Evolutionary conservation across 345 rosid genomes (phyloP).

Genomic region (Chamaenerion angustifolium): DNA sequence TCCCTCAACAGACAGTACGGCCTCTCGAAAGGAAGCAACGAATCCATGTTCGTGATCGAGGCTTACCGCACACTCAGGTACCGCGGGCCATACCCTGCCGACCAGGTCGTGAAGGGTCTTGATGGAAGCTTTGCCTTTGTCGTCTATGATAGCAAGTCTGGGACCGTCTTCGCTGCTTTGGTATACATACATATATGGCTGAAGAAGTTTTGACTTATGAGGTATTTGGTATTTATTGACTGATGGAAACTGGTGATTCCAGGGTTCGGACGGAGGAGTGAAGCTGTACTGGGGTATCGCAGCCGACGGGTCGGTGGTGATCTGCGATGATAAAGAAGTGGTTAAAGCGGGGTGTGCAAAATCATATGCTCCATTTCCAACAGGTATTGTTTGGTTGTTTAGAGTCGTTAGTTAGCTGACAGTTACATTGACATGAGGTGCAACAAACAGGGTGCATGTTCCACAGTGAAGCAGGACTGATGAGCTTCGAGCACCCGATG

Average conservation of each 20-base stretch:
- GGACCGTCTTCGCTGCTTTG: conserved; percentile 74
- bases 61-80: conserved; percentile 80
- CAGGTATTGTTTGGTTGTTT: conserved; percentile 14
- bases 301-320: conserved; percentile 68
- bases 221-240: no score
- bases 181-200: conserved; percentile 21
- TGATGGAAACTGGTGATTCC: background rate
- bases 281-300: conserved; percentile 78
- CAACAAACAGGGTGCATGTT: conserved; percentile 59
- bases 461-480: conserved; percentile 60
- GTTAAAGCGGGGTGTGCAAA: conserved; percentile 78
- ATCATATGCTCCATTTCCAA: conserved; percentile 90
- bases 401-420: no score
- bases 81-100: conserved; percentile 93
- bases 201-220: no score
- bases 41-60: conserved; percentile 73
- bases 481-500: conserved; percentile 84
- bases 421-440: no score
- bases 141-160: conserved; percentile 55
- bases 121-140: conserved; percentile 86
- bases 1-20: conserved; percentile 70
- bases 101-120: conserved; percentile 73
- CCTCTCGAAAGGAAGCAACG: conserved; percentile 45
- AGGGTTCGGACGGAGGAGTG: conserved; percentile 80
- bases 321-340: conserved; percentile 64